Base-by-base conservation (phyloP, 495 filamentous ascomycete genomes). In the Penicillium malachiteum region DNA sequence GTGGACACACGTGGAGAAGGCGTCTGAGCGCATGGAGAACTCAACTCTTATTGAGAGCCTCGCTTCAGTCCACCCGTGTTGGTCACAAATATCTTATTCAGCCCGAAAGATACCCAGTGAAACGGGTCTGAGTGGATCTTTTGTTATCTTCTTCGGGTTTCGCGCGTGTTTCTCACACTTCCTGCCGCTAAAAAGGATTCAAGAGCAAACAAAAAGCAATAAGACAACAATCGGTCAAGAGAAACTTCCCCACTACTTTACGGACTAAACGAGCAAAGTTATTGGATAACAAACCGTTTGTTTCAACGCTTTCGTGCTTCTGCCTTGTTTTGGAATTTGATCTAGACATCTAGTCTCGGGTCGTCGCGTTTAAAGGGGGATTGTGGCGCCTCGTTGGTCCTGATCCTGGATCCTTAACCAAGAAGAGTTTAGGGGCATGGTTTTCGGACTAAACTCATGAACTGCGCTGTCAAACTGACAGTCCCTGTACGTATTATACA, bases 1-100 rank as follows among this genome's bases (percentile, higher is more conserved):
- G 71, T 74, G 71, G 62, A 66, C 62, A 63, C 71, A 70, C 68
- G 71, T 72, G 68, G 71, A 66, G 65, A 58, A 61, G 57, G 52
- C 48, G 54, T 52, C 43, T 59, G 59, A 54, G 48, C 57, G 54
- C 54, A 39, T 34, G 16, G 11, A 38, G 34, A 37, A 37, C 34
- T 37, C 12, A 37, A 10, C 8, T 37, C 2, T 11, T 6, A 34
- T 34, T 37, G 18, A 26, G 48, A 42, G 52, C 51, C 49, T 61
- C 62, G 55, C 46, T 55, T 59, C 53, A 52, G 58, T 52, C 55
- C 57, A 49, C 55, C 48, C 41, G 7, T 26, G 21, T 56, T 44
- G 45, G 13, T 26, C 34, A 18, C 21, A 30, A 21, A 30, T 16
- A 13, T n/a, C 17, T 52, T 16, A 3, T 44, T 18, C 7, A 1